Base-by-base conservation (phyloP, 139 green algal species). In the Yamagishiella unicocca region DNA sequence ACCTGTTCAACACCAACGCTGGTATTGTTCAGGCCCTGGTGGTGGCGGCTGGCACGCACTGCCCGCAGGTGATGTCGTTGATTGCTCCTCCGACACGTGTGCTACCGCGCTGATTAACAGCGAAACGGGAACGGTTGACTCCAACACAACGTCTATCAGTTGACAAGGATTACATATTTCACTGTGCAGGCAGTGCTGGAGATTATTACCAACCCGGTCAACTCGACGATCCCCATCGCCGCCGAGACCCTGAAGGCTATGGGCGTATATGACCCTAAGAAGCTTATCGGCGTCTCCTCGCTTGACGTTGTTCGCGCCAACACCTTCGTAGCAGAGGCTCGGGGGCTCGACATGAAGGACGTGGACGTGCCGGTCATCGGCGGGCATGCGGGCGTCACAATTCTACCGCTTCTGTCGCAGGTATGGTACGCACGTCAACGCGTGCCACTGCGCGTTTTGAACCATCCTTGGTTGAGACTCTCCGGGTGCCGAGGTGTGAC, bases 191-290 rank as follows among this genome's bases (percentile, higher is more conserved):
- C 96, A 25, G 92, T 96, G 78, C 81, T 99, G 17, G 95, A 95
- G 85, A 97, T 99, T 89, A 99, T 99, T 91, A 98, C 95, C 86
- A 99, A 99, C 94, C 98, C 98, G 1, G 98, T 99, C 55, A 99
- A 99, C 95, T 98, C 96, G 61, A 99, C 98, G 6, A 98, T 99
- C 2, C 97, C 98, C 70, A 99, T 99, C 81, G 98, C 97, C 5
- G 97, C 97, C 9, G 97, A 99, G 91, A 93, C 97, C 2, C 83
- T 97, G 24, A 97, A 95, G 75, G 89, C 79, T 46, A 89, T 93
- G 27, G 98, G 98, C 68, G 94, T 94, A 12, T 99, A 98, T 87
- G 94, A 99, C 92, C 93, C 96, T 9, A 91, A 92, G 73, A 95
- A 93, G 84, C 78, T 99, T 27, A 95, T 99, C 72, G 98, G 98